phyloP scores from a whole-genome alignment of 495 filamentous ascomycete species.

The Neurospora sp. region DNA sequence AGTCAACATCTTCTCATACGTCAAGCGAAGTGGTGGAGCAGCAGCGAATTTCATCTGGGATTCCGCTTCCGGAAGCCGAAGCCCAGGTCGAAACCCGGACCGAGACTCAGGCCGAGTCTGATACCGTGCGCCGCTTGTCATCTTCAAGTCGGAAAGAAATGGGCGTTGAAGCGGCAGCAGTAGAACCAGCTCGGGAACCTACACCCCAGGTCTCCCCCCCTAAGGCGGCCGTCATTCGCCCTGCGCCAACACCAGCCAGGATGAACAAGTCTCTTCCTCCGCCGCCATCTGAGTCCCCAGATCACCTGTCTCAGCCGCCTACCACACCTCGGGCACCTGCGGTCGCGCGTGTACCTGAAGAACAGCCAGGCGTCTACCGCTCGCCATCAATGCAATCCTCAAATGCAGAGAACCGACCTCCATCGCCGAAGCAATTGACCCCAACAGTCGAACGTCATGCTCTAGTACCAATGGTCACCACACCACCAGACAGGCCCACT shows the following conservation, averaged over 20 bases:
- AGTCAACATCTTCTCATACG: constrained; percentile 11
- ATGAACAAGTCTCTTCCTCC: constrained; percentile 22
- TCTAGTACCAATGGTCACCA: constrained; percentile 45
- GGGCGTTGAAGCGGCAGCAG: not conserved
- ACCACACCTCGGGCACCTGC: constrained; percentile 24
- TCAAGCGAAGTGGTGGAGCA: constrained; percentile 8
- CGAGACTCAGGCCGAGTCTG: not conserved
- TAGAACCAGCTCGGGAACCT: constrained; percentile 4
- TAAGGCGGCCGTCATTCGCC: constrained; percentile 6
- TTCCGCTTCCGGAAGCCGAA: not conserved
- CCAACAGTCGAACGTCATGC: constrained; percentile 21
- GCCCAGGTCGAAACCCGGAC: not conserved
- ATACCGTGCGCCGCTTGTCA: not conserved
- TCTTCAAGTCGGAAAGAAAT: not conserved
- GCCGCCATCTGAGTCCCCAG: constrained; percentile 16
- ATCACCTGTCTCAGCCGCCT: constrained; percentile 15
- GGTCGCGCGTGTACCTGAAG: constrained; percentile 22
- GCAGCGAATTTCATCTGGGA: constrained; percentile 3
- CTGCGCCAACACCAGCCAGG: constrained; percentile 7
- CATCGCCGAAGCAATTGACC: constrained; percentile 45
- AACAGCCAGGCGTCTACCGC: constrained; percentile 35
- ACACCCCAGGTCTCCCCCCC: not conserved
- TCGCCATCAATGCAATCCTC: constrained; percentile 64
- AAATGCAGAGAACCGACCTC: constrained; percentile 72
- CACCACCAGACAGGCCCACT: constrained; percentile 41